Percentiles rank a stretch among this genome's conserved stretches.
Evolutionary conservation across 345 rosid genomes (phyloP).

Genomic region (Boechera retrofracta): DNA sequence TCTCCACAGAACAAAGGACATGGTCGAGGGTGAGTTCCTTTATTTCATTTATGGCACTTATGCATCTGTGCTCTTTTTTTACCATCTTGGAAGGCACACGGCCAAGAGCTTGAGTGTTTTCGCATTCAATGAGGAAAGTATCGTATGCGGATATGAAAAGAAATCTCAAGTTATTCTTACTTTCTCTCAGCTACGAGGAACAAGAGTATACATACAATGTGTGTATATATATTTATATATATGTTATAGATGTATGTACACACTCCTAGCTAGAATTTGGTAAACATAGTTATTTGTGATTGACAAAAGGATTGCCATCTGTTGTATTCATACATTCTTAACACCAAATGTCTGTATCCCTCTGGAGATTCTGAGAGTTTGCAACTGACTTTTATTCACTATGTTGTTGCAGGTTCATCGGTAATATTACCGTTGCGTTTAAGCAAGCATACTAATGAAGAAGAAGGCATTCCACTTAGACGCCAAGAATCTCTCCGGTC

Average conservation of each 20-base stretch:
- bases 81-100: neutral
- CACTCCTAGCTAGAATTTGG: constrained; percentile 23
- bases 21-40: constrained; percentile 63
- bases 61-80: constrained; percentile 1
- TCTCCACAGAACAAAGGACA: constrained; percentile 86
- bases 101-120: constrained; percentile 13
- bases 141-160: neutral
- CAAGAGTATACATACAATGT: neutral
- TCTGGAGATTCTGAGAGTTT: constrained; percentile 22
- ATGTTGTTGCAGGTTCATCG: constrained; percentile 54
- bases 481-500: constrained; percentile 53
- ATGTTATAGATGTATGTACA: neutral
- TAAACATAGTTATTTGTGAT: neutral
- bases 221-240: no score
- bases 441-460: constrained; percentile 56
- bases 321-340: neutral
- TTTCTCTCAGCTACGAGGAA: neutral
- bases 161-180: neutral
- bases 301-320: constrained; percentile 2
- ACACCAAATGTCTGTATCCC: neutral
- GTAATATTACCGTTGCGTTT: constrained; percentile 47
- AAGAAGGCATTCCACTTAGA: constrained; percentile 70
- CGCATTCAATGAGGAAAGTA: neutral
- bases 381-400: constrained; percentile 24
- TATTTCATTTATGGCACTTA: constrained; percentile 4